Conservation (phyloP, 768 basidiomycete genomes). For the Auriscalpium vulgare region DNA sequence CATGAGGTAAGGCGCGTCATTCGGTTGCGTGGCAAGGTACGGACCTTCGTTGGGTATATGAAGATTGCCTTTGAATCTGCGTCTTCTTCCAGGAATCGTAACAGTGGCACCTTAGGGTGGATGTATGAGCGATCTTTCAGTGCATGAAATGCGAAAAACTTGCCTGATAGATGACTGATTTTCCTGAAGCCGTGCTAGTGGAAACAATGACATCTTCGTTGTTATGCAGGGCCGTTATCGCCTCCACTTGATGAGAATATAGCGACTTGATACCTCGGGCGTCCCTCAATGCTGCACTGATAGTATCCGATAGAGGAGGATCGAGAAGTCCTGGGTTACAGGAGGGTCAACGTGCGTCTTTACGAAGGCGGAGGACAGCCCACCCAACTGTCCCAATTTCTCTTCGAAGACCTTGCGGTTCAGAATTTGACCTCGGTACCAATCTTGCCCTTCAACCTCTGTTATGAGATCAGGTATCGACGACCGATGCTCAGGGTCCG, state of each 20-base stretch:
- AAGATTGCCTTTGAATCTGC: constrained; percentile 62
- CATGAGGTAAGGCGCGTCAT: background rate
- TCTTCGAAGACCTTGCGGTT: constrained; percentile 46
- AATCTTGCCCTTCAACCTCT: constrained; percentile 48
- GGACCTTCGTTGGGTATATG: constrained; percentile 83
- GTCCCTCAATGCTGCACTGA: constrained; percentile 45
- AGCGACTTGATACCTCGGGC: constrained; percentile 55
- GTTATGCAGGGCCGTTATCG: constrained; percentile 53
- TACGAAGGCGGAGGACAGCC: background rate
- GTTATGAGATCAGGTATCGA: constrained; percentile 50
- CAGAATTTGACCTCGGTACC: constrained; percentile 68
- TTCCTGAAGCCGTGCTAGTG: constrained; percentile 85
- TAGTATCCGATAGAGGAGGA: constrained; percentile 47
- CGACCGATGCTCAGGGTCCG: constrained; percentile 44
- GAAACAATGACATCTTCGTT: constrained; percentile 78
- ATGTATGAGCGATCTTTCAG: background rate
- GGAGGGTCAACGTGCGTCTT: background rate
- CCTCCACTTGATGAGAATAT: constrained; percentile 64
- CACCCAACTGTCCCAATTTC: constrained; percentile 46
- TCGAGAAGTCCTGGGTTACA: constrained; percentile 36
- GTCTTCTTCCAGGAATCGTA: constrained; percentile 59
- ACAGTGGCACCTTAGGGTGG: constrained; percentile 52
- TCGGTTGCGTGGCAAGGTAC: background rate
- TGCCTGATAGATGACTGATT: constrained; percentile 83
- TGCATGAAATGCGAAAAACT: background rate